A percentile compares a stretch with the other conserved stretches of the same genome.
Evolutionary conservation across 306 rosid genomes (phyloP).

Genomic region (Herpetospermum pedunculosum): DNA sequence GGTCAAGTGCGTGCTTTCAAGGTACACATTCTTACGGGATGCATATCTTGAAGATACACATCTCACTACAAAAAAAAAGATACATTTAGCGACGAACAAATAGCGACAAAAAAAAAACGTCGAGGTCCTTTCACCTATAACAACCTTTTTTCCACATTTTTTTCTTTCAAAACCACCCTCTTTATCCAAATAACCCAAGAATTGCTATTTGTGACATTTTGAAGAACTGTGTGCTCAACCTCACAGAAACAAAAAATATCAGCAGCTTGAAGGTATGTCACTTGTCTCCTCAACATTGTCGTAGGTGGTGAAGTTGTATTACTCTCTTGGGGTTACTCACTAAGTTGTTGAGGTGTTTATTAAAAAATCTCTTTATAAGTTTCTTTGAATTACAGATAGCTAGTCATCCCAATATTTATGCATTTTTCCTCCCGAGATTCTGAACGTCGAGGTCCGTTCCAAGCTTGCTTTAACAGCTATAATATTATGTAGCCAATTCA

Average conservation of each 20-base stretch:
- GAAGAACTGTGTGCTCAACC: constrained; percentile 5
- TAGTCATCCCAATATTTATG: constrained; percentile 85
- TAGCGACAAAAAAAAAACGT: too few relatives aligned
- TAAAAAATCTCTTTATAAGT: not conserved
- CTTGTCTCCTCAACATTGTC: constrained; percentile 5
- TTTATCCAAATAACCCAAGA: too few relatives aligned
- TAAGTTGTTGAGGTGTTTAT: not conserved
- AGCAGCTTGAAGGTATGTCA: constrained; percentile 65
- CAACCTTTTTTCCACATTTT: too few relatives aligned
- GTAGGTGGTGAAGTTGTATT: not conserved
- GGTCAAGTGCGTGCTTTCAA: too few relatives aligned
- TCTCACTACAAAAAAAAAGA: too few relatives aligned
- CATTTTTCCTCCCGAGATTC: constrained; percentile 51
- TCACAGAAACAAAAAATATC: constrained; percentile 70
- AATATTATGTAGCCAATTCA: not conserved
- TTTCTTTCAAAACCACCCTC: too few relatives aligned
- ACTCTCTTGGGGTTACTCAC: not conserved
- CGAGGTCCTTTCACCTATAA: too few relatives aligned
- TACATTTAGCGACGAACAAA: too few relatives aligned
- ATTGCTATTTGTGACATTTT: not conserved
- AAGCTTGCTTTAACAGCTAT: constrained; percentile 84
- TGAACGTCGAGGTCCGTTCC: constrained; percentile 37
- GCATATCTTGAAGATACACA: too few relatives aligned
- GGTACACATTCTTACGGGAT: too few relatives aligned
- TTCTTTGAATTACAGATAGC: constrained; percentile 42